These are phyloP conservation scores for Flaveria trinervia DNA, from an alignment of 129 eudicot species.

Conservation along the genomic window DNA sequence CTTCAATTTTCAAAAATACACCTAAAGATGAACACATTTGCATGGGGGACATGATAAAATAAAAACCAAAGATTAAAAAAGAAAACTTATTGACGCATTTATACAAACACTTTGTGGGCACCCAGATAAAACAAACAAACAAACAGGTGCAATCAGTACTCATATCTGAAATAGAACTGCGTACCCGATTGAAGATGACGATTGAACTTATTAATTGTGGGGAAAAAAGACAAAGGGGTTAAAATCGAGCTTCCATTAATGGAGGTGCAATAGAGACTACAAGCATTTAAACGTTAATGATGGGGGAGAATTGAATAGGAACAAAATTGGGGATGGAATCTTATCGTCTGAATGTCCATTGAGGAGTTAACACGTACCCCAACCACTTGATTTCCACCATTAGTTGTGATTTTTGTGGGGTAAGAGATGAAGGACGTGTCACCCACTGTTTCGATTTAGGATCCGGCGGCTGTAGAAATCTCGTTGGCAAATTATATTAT, in stretches of 20 bases:
- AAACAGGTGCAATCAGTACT: not conserved
- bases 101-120: slow-evolving; percentile 26
- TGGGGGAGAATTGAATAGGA: slow-evolving; percentile 10
- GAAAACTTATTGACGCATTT: slow-evolving; percentile 24
- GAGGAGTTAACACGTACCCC: slow-evolving; percentile 30
- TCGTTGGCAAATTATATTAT: not conserved
- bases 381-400: slow-evolving; percentile 14
- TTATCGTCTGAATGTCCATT: slow-evolving; percentile 34
- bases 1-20: slow-evolving; percentile 9
- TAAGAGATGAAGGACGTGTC: not conserved
- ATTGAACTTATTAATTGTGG: not conserved
- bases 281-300: slow-evolving; percentile 27
- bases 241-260: slow-evolving; percentile 35
- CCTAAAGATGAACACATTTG: slow-evolving; percentile 5
- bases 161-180: not conserved
- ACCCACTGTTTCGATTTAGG: slow-evolving; percentile 7
- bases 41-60: not conserved
- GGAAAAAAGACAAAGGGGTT: slow-evolving; percentile 20
- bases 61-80: not conserved
- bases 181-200: slow-evolving; percentile 25
- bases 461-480: not conserved
- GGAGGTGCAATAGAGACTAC: slow-evolving; percentile 7
- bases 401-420: slow-evolving; percentile 36
- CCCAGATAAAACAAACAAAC: not conserved
- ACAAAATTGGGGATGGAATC: slow-evolving; percentile 28